Base-by-base conservation (phyloP, 2,329 filamentous ascomycete genomes). In the Penicillium sp. region DNA sequence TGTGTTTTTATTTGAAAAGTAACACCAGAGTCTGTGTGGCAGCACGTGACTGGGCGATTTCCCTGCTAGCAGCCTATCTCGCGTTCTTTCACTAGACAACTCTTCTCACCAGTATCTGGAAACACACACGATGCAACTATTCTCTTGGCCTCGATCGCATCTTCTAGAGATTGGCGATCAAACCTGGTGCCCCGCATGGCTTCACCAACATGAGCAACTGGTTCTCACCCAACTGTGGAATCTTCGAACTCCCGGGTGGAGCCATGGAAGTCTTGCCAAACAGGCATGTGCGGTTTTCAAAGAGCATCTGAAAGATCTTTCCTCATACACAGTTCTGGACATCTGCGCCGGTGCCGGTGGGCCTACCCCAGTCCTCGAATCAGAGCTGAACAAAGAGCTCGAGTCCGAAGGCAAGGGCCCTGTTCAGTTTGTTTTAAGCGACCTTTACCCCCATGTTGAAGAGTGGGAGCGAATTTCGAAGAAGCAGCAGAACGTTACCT, bases 331-430 rank as follows among this genome's bases (percentile, higher is more conserved):
- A 19, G 86, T 89, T 65, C 82, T 92, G 60, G 89, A 93, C 75
- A 90, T 91, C 73, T 91, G 89, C 71, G 87, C 89, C 2, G 89
- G 89, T 51, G 86, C 83, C 15, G 89, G 89, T 41, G 89, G 89
- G 0, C 88, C 88, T 0, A 90, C 86, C 2, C 87, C 86, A 0
- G 78, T 76, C 40, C 85, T 90, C 50, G 87, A 89, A 71, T 77
- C 75, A 12, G 75, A 81, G 42, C 69, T 90, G 61, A 89, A 89
- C 71, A 60, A 68, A 2, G 67, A 72, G 23, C 65, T 74, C 5
- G 59, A 59, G 41, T 37, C 54, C 6, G 29, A 56, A 2, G 63
- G 62, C 6, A 58, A 67, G 9, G 46, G 57, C 21, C 64, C 76
- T 1, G 82, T 83, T 37, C 75, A 81, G 55, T 89, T 89, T 67